Evolutionary conservation across 2,329 filamentous ascomycete genomes (phyloP), one percentile per base, ranked within the genome.

Genomic region (Penicillium sp.): DNA sequence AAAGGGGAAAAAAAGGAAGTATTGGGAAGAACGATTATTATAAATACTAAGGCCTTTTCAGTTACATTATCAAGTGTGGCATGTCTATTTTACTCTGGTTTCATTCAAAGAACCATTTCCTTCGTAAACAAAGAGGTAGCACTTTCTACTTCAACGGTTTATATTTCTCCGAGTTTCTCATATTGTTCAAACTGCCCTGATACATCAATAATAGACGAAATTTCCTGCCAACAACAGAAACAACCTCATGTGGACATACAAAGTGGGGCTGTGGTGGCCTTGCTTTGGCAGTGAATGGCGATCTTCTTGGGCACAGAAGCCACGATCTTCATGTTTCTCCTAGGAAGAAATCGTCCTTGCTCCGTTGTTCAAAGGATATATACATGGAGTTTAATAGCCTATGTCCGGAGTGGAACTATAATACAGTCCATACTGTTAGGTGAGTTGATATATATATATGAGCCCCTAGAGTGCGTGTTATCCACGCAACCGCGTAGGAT

Each of bases 231-330:
- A 22, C 44, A 14, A 14, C 4, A 24, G 13, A n/a, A 24, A 35
- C 35, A 37, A 9, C 20, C 20, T 2, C 10, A 4, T 38, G 11
- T 38, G 16, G 13, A 38, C 45, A n/a, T 20, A 18, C 29, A 9
- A 24, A 48, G 45, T 37, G 32, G 45, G 32, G 52, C 71, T 45
- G 66, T 69, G 16, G 65, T 69, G 2, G 76, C 70, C 7, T 65
- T 82, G 78, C 70, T 76, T 1, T 82, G 74, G 73, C 81, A 78
- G 78, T 81, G 72, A 72, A 74, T 66, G 43, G 68, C 68, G 18
- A 77, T 79, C 47, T 66, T 79, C 32, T 67, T 79, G 24, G 72
- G 72, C 2, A 53, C 68, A 9, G 67, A 69, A 6, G 53, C 80
- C 0, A 4, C 80, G 4, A 56, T 74, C 11, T 73, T 81, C 39